Percentiles rank a stretch among this genome's conserved stretches.
Conservation (phyloP, 257 asterid species). For the Solanum ahanhuiri region DNA sequence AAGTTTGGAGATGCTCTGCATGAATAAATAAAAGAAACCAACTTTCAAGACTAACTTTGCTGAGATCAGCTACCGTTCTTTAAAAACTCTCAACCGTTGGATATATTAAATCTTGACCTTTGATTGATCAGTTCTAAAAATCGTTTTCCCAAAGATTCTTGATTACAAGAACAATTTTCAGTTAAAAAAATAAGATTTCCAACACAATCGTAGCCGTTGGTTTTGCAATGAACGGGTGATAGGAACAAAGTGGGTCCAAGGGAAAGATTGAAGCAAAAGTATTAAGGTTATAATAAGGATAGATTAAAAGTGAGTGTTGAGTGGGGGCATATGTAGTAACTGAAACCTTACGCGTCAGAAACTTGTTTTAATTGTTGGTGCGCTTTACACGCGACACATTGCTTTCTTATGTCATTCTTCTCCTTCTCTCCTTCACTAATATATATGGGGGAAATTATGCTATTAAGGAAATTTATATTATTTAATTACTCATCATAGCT, state of each 20-base stretch:
- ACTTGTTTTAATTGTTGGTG: background rate
- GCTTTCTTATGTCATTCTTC: background rate
- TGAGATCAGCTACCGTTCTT: constrained; percentile 5
- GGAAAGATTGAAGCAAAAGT: background rate
- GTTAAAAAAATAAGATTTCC: background rate
- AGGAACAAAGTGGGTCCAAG: background rate
- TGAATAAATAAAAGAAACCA: constrained; percentile 17
- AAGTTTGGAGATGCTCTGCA: background rate
- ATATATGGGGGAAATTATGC: too few species aligned
- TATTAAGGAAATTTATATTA: accelerated
- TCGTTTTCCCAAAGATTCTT: constrained; percentile 32
- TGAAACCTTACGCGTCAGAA: constrained; percentile 1
- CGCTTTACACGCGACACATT: constrained; percentile 36
- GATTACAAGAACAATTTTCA: background rate
- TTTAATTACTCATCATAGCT: too few species aligned
- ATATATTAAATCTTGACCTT: constrained; percentile 6
- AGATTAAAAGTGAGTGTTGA: background rate
- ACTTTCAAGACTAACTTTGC: constrained; percentile 6
- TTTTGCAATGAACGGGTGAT: background rate
- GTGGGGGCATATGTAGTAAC: background rate
- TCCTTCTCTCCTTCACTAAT: too few species aligned
- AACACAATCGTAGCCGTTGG: background rate
- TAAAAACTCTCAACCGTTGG: constrained; percentile 20
- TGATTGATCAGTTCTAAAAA: background rate
- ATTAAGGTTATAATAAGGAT: background rate